A percentile compares a stretch with the other conserved stretches of the same genome.
phyloP scores from a whole-genome alignment of 495 filamentous ascomycete species.

The Tetracladium setigerum region DNA sequence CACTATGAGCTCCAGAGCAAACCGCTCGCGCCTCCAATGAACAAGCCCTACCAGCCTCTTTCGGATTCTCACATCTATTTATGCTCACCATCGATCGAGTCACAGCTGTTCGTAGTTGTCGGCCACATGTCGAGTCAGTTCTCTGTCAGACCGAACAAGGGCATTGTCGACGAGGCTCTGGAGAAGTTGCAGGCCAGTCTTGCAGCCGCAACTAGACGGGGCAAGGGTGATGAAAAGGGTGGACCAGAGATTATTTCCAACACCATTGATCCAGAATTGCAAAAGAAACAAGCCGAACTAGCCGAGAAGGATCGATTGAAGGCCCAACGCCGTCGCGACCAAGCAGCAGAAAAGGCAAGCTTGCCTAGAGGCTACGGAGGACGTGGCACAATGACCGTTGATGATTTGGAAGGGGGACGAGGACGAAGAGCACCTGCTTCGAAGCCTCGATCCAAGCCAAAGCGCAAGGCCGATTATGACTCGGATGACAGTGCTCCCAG shows the following conservation, averaged over 20 bases:
- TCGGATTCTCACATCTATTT: conserved; percentile 80
- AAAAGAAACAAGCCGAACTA: conserved; percentile 65
- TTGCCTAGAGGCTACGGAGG: conserved; percentile 46
- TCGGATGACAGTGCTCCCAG: conserved; percentile 59
- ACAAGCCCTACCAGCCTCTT: conserved; percentile 55
- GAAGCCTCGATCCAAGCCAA: background rate
- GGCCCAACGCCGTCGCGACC: conserved; percentile 60
- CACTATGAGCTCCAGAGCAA: conserved; percentile 77
- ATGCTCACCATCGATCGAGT: conserved; percentile 60
- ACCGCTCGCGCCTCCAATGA: conserved; percentile 57
- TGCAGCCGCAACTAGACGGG: conserved; percentile 45
- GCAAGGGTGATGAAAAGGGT: conserved; percentile 28
- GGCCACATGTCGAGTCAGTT: conserved; percentile 76
- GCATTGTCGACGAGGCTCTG: conserved; percentile 70
- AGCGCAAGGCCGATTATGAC: conserved; percentile 38
- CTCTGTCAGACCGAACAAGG: conserved; percentile 58
- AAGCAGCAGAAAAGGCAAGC: conserved; percentile 55
- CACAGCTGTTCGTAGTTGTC: conserved; percentile 63
- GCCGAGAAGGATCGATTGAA: conserved; percentile 64
- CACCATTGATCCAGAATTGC: conserved; percentile 73
- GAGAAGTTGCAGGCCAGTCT: conserved; percentile 64
- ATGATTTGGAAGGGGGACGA: conserved; percentile 65
- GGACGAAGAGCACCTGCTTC: conserved; percentile 32
- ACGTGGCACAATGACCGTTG: conserved; percentile 60
- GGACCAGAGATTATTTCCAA: conserved; percentile 48